Percentiles rank a stretch among this genome's conserved stretches.
Conservation (phyloP, 2,329 filamentous ascomycete species). For the Xylaria sp. region DNA sequence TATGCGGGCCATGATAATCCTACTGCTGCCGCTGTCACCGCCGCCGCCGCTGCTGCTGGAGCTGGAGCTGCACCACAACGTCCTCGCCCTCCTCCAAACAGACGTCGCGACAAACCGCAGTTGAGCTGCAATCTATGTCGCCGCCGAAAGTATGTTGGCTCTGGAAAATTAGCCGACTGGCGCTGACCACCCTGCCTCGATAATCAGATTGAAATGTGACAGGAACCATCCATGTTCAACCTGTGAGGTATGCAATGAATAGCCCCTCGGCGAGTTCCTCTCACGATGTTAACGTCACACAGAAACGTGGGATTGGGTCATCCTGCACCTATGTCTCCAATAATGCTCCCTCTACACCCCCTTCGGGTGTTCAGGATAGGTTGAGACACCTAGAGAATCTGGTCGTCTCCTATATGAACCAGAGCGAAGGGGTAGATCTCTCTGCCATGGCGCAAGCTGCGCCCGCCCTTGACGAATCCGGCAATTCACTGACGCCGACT, state of each 20-base stretch:
- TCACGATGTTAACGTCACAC: constrained; percentile 2
- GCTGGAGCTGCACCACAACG: constrained; percentile 19
- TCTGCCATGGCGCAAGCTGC: constrained; percentile 3
- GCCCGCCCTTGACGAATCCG: constrained; percentile 12
- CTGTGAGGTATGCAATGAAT: constrained; percentile 32
- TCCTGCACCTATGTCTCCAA: constrained; percentile 36
- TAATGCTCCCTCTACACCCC: constrained; percentile 14
- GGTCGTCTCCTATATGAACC: constrained; percentile 38
- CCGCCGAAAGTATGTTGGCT: constrained; percentile 36
- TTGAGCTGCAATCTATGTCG: constrained; percentile 42
- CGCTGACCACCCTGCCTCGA: constrained; percentile 10
- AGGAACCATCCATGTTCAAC: constrained; percentile 40
- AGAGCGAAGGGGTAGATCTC: constrained; percentile 19
- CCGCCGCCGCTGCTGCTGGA: too few relatives aligned
- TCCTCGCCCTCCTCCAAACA: constrained; percentile 40
- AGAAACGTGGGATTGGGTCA: constrained; percentile 37
- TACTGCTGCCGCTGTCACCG: too few relatives aligned
- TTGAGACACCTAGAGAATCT: constrained; percentile 37
- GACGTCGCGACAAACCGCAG: constrained; percentile 43
- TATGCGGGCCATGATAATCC: not conserved
- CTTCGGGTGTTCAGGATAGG: constrained; percentile 34
- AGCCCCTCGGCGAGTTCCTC: not conserved
- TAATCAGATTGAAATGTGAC: constrained; percentile 39
- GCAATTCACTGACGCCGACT: constrained; percentile 16
- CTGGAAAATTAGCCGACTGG: not conserved